These are phyloP conservation scores for Laetiporus sulphureus DNA, from an alignment of 1,284 basidiomycete species.

Conservation along the genomic window DNA sequence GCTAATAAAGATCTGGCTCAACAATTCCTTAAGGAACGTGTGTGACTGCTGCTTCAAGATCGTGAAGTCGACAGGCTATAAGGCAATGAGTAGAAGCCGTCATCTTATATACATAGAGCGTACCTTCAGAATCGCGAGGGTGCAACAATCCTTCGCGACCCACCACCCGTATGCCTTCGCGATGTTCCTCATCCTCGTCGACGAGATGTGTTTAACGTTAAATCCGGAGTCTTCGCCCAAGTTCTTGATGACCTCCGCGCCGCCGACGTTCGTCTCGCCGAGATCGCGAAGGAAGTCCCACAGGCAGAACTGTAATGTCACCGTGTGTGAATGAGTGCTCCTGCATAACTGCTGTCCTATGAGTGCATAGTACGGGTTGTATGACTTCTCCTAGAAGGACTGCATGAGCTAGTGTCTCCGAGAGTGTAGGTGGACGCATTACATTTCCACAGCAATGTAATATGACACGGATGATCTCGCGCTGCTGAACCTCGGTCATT, in stretches of 20 bases:
- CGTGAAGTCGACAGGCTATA: constrained; percentile 81
- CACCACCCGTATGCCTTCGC: constrained; percentile 83
- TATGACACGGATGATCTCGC: constrained; percentile 89
- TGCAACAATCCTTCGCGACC: constrained; percentile 68
- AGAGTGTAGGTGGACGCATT: constrained; percentile 18
- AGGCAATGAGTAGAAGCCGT: too few species aligned
- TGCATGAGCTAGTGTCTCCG: constrained; percentile 2
- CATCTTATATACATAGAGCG: constrained; percentile 6
- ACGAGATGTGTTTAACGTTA: constrained; percentile 51
- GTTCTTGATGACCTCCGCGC: constrained; percentile 69
- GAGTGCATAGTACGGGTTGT: constrained; percentile 96
- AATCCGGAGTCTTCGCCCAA: constrained; percentile 43
- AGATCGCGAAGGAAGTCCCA: constrained; percentile 97
- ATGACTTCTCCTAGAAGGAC: constrained; percentile 70
- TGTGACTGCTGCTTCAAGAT: constrained; percentile 55
- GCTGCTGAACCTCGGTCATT: constrained; percentile 85
- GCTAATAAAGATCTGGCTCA: constrained; percentile 62
- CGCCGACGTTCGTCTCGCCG: constrained; percentile 81
- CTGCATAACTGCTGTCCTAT: constrained; percentile 72
- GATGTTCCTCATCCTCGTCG: constrained; percentile 53
- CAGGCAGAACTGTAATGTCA: constrained; percentile 92
- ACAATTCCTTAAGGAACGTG: constrained; percentile 63
- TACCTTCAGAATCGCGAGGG: constrained; percentile 81
- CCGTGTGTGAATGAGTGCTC: constrained; percentile 75
- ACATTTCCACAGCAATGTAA: constrained; percentile 93